Evolutionary conservation across 2,329 filamentous ascomycete genomes (phyloP).

Genomic region (Cryphonectria carpinicola): DNA sequence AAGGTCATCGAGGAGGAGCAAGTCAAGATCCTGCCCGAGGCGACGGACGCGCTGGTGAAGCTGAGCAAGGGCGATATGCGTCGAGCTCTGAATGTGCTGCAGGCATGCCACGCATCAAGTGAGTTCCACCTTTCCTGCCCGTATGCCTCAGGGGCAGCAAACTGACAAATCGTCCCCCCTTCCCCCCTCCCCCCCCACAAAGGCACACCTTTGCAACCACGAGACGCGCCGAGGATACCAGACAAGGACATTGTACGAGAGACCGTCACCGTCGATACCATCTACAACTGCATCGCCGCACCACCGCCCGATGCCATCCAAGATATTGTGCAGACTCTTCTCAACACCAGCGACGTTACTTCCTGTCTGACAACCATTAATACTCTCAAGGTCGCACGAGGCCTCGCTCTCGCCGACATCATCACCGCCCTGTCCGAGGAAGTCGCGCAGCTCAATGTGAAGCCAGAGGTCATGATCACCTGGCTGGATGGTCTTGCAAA

Average conservation of each 20-base stretch:
- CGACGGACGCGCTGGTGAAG: slow-evolving; percentile 79
- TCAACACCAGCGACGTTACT: slow-evolving; percentile 84
- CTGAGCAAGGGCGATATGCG: slow-evolving; percentile 97
- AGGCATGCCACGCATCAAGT: slow-evolving; percentile 95
- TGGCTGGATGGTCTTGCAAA: slow-evolving; percentile 93
- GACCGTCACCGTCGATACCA: slow-evolving; percentile 82
- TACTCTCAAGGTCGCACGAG: slow-evolving; percentile 81
- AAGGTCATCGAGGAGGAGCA: slow-evolving; percentile 86
- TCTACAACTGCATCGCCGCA: slow-evolving; percentile 96
- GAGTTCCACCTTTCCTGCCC: slow-evolving; percentile 40
- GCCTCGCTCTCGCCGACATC: slow-evolving; percentile 91
- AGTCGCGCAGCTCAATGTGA: slow-evolving; percentile 80
- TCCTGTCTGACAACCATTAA: slow-evolving; percentile 88
- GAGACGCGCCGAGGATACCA: slow-evolving; percentile 61
- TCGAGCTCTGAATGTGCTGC: slow-evolving; percentile 88
- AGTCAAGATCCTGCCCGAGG: slow-evolving; percentile 80
- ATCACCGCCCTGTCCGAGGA: slow-evolving; percentile 85
- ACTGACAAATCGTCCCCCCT: slow-evolving; percentile 21
- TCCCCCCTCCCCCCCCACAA: slow-evolving; percentile 42
- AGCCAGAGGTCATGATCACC: slow-evolving; percentile 81
- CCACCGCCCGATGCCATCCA: slow-evolving; percentile 88
- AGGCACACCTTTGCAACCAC: slow-evolving; percentile 70
- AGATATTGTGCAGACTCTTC: slow-evolving; percentile 80
- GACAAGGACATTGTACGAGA: slow-evolving; percentile 74
- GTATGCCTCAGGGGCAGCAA: not conserved